Evolutionary conservation across 2,329 filamentous ascomycete species (phyloP), one percentile per base, ranked within the genome.

Genomic region (Stagonosporopsis rhizophila): DNA sequence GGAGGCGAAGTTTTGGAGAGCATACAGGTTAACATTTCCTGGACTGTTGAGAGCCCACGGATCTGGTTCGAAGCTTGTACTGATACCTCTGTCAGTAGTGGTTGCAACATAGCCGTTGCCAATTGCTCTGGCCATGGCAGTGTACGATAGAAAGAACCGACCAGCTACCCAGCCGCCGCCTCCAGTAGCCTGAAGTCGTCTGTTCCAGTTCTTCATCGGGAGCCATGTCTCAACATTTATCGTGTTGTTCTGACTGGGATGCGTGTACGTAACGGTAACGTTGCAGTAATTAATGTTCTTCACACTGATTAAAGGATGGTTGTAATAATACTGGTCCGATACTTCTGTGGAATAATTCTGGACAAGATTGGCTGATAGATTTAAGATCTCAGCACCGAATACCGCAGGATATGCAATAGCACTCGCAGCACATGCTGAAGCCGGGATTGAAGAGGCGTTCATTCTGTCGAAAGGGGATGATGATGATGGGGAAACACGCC

Each of bases 181-280:
- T 1, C 67, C 67, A 2, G 57, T 45, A 4, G 46, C 60, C 30
- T 63, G 55, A 11, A 70, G 52, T 1, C 64, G 50, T 14, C 54
- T 55, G 25, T 66, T 67, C 63, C 64, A 70, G 0, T 52, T 30
- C 1, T 56, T 45, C 2, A 72, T 58, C 0, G 76, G 76, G 7
- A 79, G 66, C 68, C 68, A 74, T 15, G 71, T 52, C 25, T 66
- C 60, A 5, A 72, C 65, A 22, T 73, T 63, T 48, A 79, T 65
- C 1, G 17, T 65, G 44, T 79, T 76, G 49, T 71, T 59, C 37
- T 65, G 60, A 1, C 73, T 75, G 4, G 70, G 68, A 52, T 79
- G 76, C 4, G 75, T 77, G 53, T 76, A 76, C 1, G 69, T 74
- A 35, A 78, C 56, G 4, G 69, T 77, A 44, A 78, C 52, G 27